Percentiles rank a stretch among this genome's conserved stretches.
Conservation (phyloP, 495 filamentous ascomycete genomes). For the Podospora bellae-mahoneyi region DNA sequence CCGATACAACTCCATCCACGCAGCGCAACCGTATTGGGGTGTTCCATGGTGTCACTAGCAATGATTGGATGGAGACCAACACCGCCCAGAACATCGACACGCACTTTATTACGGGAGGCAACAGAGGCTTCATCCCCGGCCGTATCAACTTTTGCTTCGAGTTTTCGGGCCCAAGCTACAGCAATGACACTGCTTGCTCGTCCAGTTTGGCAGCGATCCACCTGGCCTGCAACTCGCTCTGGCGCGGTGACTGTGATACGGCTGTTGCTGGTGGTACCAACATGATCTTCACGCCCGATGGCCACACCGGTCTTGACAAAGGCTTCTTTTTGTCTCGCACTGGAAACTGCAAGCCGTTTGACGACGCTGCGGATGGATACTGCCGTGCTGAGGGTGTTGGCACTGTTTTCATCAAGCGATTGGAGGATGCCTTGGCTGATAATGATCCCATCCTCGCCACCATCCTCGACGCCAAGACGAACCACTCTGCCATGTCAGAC, state of each 20-base stretch:
- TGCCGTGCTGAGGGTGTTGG: constrained; percentile 67
- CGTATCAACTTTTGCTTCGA: constrained; percentile 78
- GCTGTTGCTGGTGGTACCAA: constrained; percentile 80
- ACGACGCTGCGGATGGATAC: constrained; percentile 69
- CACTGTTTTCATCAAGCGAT: constrained; percentile 64
- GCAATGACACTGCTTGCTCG: constrained; percentile 84
- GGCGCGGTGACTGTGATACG: constrained; percentile 72
- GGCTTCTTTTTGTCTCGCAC: constrained; percentile 74
- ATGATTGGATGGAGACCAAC: constrained; percentile 84
- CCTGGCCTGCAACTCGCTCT: constrained; percentile 74
- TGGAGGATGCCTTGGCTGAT: constrained; percentile 68
- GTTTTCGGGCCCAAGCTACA: constrained; percentile 75
- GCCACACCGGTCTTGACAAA: constrained; percentile 70
- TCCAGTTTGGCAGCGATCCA: constrained; percentile 75
- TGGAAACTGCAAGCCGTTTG: constrained; percentile 74
- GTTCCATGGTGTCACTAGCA: constrained; percentile 82
- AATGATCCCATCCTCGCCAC: constrained; percentile 68
- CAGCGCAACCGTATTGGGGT: constrained; percentile 77
- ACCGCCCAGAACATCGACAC: constrained; percentile 80
- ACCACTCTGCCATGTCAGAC: constrained; percentile 66
- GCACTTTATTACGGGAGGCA: constrained; percentile 81
- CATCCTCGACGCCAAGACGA: constrained; percentile 60
- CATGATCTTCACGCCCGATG: constrained; percentile 69
- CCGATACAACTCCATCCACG: constrained; percentile 75
- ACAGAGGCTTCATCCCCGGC: constrained; percentile 75